Evolutionary conservation across 2,329 filamentous ascomycete species (phyloP).

Genomic region (Aspergillus ochraceus): DNA sequence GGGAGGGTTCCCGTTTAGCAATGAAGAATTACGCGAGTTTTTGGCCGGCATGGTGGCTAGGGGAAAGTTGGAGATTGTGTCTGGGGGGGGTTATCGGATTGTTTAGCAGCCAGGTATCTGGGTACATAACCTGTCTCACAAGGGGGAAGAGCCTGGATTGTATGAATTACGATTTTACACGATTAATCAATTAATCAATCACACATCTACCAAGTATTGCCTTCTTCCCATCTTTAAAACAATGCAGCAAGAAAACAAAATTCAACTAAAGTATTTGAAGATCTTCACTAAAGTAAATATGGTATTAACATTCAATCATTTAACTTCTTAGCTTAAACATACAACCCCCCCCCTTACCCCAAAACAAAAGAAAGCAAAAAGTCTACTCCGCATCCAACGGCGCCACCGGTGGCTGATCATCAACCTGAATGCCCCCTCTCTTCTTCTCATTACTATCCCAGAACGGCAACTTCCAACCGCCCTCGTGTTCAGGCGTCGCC

Average conservation of each 20-base stretch:
- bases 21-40: conserved; percentile 83
- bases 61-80: conserved; percentile 65
- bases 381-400: conserved; percentile 74
- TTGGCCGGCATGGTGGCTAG: conserved; percentile 73
- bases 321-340: not conserved
- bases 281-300: not conserved
- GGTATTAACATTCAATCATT: not conserved
- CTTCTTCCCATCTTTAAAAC: too few species aligned
- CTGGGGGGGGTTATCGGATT: conserved; percentile 68
- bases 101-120: conserved; percentile 3
- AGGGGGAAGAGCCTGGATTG: not conserved
- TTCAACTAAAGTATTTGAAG: too few species aligned
- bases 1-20: conserved; percentile 84
- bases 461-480: conserved; percentile 82
- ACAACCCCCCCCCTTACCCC: not conserved
- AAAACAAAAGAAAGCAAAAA: too few species aligned
- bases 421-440: conserved; percentile 83
- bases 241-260: too few species aligned
- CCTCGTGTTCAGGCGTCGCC: conserved; percentile 76
- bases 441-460: conserved; percentile 81
- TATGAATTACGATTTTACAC: conserved; percentile 1
- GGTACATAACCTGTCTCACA: too few species aligned
- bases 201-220: not conserved
- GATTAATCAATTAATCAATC: not conserved
- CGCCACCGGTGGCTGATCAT: conserved; percentile 73